A percentile compares a stretch with the other conserved stretches of the same genome.
Evolutionary conservation across 2,329 filamentous ascomycete genomes (phyloP).

Genomic region (Aspergillus ruber): DNA sequence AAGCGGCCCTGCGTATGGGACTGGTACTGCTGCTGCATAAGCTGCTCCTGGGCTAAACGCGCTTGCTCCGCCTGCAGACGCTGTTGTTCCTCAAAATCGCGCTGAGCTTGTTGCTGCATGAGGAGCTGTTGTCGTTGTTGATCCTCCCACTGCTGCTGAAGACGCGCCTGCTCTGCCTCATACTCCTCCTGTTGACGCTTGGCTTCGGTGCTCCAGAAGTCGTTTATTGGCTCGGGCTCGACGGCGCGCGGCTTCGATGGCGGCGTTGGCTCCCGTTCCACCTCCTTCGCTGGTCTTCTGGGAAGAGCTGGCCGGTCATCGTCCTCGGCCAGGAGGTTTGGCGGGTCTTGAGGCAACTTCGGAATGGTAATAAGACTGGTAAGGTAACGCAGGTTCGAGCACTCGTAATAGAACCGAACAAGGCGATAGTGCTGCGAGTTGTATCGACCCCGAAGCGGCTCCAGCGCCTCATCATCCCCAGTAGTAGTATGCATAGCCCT

Average conservation of each 20-base stretch:
- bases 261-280: slow-evolving; percentile 64
- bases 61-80: slow-evolving; percentile 81
- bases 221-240: slow-evolving; percentile 89
- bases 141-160: slow-evolving; percentile 81
- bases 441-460: slow-evolving; percentile 80
- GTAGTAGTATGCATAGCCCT: slow-evolving; percentile 95
- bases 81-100: slow-evolving; percentile 96
- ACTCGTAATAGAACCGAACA: slow-evolving; percentile 98
- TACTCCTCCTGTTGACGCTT: slow-evolving; percentile 89
- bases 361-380: slow-evolving; percentile 95
- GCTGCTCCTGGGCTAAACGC: slow-evolving; percentile 79
- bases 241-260: slow-evolving; percentile 57
- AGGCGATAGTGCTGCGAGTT: slow-evolving; percentile 94
- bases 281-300: slow-evolving; percentile 62
- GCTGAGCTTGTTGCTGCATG: slow-evolving; percentile 75
- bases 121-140: slow-evolving; percentile 76
- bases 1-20: slow-evolving; percentile 94
- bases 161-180: slow-evolving; percentile 81
- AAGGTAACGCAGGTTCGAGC: slow-evolving; percentile 92
- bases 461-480: slow-evolving; percentile 85
- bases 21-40: slow-evolving; percentile 80
- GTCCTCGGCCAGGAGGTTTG: slow-evolving; percentile 79
- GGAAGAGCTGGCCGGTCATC: slow-evolving; percentile 78
- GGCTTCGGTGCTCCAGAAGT: slow-evolving; percentile 95
- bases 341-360: slow-evolving; percentile 89